Base-by-base conservation (phyloP, 768 basidiomycete genomes). In the Lepiota brunneoincarnata region DNA sequence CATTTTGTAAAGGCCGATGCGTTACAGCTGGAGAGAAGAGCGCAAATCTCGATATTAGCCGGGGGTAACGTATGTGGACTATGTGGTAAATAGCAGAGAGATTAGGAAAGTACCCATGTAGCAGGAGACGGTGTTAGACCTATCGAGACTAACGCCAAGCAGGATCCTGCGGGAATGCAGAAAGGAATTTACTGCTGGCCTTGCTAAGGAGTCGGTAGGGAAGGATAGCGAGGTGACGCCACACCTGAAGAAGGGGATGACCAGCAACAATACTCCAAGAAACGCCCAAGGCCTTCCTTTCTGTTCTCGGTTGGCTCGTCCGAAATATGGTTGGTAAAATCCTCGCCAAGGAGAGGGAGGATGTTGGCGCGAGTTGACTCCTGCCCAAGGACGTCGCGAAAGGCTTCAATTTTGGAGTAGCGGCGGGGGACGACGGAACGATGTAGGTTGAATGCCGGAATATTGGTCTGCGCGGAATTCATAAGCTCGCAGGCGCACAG, bases 361-460 rank as follows among this genome's bases (percentile, higher is more conserved):
- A 99, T 98, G 72, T 98, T 99, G 62, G 98, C 96, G 38, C 97
- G 81, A 10, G 96, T 97, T 4, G 88, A 91, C 72, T 99, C 97
- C 63, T 93, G 87, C 72, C 98, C 97, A 47, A 99, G 84, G 66
- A 97, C 93, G 67, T 99, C 96, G 47, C 94, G 86, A 79, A 99
- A 99, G 1, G 96, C 94, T 66, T 95, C 93, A 65, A 95, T 94
- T 67, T 95, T 91, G 37, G 88, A 92, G 68, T 95, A 95, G 44
- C 93, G 87, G 40, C 93, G 79, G 46, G 91, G 83, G 41, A 95
- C 93, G 36, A 89, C 75, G 9, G 91, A 93, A 71, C 91, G 90
- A n/a, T 87, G 91, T 39, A 98, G 81, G 68, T 98, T 97, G 79
- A 99, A 99, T 0, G 96, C 96, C 31, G 95, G 97, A 62, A 98